Evolutionary conservation across 306 rosid species (phyloP), one percentile per base, ranked within the genome.

Genomic region (Sechiopsis laciniata): DNA sequence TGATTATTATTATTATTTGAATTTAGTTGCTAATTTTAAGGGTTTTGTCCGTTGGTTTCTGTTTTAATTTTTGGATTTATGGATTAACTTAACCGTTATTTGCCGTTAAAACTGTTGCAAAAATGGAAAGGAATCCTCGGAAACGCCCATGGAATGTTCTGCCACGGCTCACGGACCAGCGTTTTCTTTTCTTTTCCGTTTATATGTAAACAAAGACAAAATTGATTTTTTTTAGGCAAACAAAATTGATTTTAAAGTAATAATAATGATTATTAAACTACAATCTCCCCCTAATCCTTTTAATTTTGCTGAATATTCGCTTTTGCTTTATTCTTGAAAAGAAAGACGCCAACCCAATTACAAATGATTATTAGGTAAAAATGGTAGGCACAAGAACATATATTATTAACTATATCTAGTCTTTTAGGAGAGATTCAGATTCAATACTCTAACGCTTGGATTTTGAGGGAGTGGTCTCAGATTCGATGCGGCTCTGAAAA

Each of bases 51-150:
- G 7, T 46, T 70, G 57, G 3, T 16, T 54, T 54, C 10, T 55
- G 10, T 14, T 10, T 61, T 0, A 66, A 66, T 46, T 40, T 12
- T 2, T 7, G 1, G 11, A 0, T 45, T 78, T 76, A 74, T 82
- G 61, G 56, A 56, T 72, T 76, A n/a, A 24, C 56, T 68, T 67
- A 78, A 65, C 81, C 64, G 80, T 80, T 77, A 77, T 77, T 69
- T 51, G 82, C 87, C 83, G 87, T 82, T 80, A 63, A 72, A 77
- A 78, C 82, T 80, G 83, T 80, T 20, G 24, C 8, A 11, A 71
- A 26, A 68, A 14, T 17, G 21, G 22, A 56, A 73, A 15, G 37
- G 9, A 16, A 71, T 48, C 75, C 19, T 4, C 12, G 21, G 62
- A 16, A 68, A 46, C 58, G 58, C 57, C 40, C 20, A 69, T n/a